These are phyloP conservation scores for Elsinoe batatas DNA, from an alignment of 2,329 filamentous ascomycete species.

Conservation along the genomic window DNA sequence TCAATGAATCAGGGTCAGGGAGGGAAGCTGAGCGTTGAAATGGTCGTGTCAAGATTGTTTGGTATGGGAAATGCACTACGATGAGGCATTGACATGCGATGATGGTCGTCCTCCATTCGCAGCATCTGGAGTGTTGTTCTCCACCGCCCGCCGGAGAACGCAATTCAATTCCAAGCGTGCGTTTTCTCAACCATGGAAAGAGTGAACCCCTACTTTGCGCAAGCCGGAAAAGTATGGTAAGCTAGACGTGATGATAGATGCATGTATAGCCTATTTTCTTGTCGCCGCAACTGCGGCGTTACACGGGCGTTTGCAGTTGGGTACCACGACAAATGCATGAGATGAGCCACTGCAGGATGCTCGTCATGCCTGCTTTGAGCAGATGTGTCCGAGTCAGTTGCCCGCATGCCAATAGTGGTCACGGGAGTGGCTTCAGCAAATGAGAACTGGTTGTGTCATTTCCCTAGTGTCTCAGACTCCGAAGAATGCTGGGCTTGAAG, in stretches of 20 bases:
- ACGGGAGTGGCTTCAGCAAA: neutral
- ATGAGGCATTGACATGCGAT: slow-evolving; percentile 1
- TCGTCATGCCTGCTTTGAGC: slow-evolving; percentile 3
- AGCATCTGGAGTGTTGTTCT: neutral
- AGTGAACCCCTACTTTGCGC: slow-evolving; percentile 4
- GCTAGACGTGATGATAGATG: slow-evolving; percentile 9
- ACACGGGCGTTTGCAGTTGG: slow-evolving; percentile 3
- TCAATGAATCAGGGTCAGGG: slow-evolving; percentile 4
- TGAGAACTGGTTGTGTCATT: neutral
- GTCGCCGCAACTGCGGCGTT: slow-evolving; percentile 7
- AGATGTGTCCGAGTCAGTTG: slow-evolving; percentile 7
- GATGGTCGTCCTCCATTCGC: neutral
- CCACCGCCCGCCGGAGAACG: neutral
- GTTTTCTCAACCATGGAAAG: neutral
- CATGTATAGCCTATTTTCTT: slow-evolving; percentile 10
- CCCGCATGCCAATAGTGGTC: slow-evolving; percentile 6
- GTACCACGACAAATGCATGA: neutral
- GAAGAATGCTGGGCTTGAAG: neutral
- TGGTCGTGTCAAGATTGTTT: slow-evolving; percentile 11
- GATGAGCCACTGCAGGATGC: slow-evolving; percentile 1
- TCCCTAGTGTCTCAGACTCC: neutral
- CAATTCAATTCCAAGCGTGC: neutral
- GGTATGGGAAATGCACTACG: slow-evolving; percentile 12
- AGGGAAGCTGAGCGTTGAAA: slow-evolving; percentile 6
- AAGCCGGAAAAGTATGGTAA: neutral